Conservation (phyloP, 202 grass and related monocot species). For the Digitaria exilis region DNA sequence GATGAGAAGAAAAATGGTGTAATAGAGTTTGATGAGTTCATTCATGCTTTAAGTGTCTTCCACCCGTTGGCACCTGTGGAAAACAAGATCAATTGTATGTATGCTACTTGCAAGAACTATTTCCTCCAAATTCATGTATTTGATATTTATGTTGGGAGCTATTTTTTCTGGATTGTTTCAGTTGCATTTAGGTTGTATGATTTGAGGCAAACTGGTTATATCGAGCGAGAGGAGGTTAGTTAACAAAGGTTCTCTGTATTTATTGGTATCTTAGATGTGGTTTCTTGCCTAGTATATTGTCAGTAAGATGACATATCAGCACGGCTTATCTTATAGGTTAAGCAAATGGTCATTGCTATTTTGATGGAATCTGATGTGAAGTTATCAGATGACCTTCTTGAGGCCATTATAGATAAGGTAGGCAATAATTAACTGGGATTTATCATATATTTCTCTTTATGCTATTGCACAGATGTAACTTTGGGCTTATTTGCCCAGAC, state of each 20-base stretch:
- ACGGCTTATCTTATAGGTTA: constrained; percentile 55
- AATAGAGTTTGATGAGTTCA: constrained; percentile 91
- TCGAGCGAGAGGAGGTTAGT: constrained; percentile 70
- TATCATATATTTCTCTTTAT: neutral
- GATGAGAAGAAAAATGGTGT: constrained; percentile 95
- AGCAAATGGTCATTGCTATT: constrained; percentile 94
- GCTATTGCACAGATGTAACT: neutral
- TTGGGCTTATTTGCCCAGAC: constrained; percentile 50
- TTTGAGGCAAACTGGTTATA: constrained; percentile 67
- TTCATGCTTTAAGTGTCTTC: constrained; percentile 84
- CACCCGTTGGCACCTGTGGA: constrained; percentile 76
- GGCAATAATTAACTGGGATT: neutral
- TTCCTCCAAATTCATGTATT: neutral
- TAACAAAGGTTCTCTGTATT: constrained; percentile 22
- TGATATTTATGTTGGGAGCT: neutral
- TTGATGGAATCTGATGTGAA: constrained; percentile 67
- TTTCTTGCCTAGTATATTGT: constrained; percentile 23
- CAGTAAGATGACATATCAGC: neutral
- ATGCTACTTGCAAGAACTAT: constrained; percentile 4
- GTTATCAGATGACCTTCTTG: constrained; percentile 72
- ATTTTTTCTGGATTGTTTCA: constrained; percentile 28
- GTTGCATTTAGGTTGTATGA: constrained; percentile 76
- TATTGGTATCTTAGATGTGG: neutral
- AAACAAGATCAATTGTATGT: constrained; percentile 87
- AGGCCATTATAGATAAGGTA: constrained; percentile 78